phyloP scores from a whole-genome alignment of 305 asterid species.

The Fraxinus nigra region DNA sequence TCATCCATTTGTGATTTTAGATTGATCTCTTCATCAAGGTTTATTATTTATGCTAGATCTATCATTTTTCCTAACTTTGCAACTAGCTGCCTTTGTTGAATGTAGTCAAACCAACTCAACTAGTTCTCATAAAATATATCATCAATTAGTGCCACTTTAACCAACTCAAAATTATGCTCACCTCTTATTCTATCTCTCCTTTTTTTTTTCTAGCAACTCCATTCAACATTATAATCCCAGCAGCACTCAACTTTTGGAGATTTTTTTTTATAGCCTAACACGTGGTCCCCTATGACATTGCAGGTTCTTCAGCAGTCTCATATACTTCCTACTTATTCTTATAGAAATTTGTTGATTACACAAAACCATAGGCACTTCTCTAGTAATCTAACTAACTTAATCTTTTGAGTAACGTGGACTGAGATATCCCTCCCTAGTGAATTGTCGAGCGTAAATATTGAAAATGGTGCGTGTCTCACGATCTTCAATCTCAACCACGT shows the following conservation, averaged over 20 bases:
- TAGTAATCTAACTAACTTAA: background rate
- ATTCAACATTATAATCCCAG: background rate
- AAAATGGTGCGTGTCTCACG: background rate
- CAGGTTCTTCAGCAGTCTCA: background rate
- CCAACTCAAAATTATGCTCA: background rate
- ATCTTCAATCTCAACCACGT: background rate
- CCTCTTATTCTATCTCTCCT: background rate
- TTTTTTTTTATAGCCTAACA: background rate
- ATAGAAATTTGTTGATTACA: background rate
- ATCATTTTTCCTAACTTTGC: background rate
- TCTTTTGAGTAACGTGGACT: background rate
- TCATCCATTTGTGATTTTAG: background rate
- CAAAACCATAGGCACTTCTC: background rate
- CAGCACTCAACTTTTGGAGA: background rate
- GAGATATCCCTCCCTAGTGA: background rate
- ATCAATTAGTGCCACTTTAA: background rate
- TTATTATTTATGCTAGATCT: background rate
- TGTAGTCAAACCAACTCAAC: background rate
- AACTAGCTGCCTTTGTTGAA: background rate
- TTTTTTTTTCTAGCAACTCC: background rate
- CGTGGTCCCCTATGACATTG: background rate
- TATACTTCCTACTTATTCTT: background rate
- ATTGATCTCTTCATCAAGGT: background rate
- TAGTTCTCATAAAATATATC: background rate
- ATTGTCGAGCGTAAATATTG: background rate